These are phyloP conservation scores for Trypanosomatidae sp. DNA, from an alignment of 208 protist species.

Conservation along the genomic window DNA sequence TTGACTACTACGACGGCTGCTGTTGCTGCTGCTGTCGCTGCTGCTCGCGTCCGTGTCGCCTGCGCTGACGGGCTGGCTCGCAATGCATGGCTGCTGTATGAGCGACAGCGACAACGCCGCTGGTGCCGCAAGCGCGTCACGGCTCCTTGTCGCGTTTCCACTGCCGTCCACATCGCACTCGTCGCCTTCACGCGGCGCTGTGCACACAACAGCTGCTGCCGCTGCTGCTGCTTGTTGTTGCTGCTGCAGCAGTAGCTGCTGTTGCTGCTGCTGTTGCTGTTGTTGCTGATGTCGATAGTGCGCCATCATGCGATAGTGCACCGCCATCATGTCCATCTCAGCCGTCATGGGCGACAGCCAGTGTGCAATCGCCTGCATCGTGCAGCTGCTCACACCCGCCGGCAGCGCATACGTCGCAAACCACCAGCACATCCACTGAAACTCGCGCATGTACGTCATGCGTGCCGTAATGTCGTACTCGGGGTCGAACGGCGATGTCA, in stretches of 20 bases:
- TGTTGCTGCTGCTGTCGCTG: too few species aligned
- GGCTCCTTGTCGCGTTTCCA: too few species aligned
- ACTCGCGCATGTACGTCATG: conserved; percentile 69
- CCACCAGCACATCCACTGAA: conserved; percentile 67
- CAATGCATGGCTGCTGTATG: too few species aligned
- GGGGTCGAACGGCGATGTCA: conserved; percentile 76
- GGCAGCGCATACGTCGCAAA: conserved; percentile 33
- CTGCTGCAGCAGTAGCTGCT: neutral
- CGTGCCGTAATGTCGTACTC: conserved; percentile 74
- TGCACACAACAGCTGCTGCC: too few species aligned
- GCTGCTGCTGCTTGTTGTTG: conserved; percentile 5
- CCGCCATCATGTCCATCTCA: conserved; percentile 24
- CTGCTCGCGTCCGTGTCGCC: too few species aligned
- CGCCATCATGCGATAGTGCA: conserved; percentile 24
- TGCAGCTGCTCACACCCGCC: neutral
- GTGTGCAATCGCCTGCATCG: conserved; percentile 14
- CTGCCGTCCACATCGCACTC: too few species aligned
- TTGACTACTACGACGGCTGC: too few species aligned
- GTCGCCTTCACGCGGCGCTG: too few species aligned
- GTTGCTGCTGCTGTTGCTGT: conserved; percentile 2
- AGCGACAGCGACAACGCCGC: too few species aligned
- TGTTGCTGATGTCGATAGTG: neutral
- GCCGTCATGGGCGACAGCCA: conserved; percentile 46
- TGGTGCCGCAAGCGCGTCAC: too few species aligned
- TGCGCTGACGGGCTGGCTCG: too few species aligned